These are phyloP conservation scores for Miscanthus lutarioriparius DNA, from an alignment of 176 grass and related monocot species.

Conservation along the genomic window DNA sequence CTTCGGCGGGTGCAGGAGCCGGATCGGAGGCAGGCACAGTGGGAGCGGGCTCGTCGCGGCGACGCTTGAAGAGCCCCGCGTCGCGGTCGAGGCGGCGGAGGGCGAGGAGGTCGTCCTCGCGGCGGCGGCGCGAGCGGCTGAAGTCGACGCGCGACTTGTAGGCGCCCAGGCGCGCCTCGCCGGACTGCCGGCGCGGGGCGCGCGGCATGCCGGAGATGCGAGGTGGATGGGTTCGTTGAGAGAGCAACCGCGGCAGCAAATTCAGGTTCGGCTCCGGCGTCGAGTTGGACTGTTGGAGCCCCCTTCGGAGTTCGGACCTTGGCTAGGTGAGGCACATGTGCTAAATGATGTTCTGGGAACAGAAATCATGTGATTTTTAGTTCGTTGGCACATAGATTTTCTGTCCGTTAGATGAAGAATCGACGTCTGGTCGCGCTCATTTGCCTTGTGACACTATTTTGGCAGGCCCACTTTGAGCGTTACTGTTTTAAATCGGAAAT, in stretches of 20 bases:
- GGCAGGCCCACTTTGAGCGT: too few relatives aligned
- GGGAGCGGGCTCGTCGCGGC: constrained; percentile 44
- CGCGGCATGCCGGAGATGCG: constrained; percentile 29
- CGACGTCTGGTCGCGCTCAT: too few relatives aligned
- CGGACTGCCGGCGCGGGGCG: constrained; percentile 34
- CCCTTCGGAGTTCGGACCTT: too few relatives aligned
- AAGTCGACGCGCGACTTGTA: constrained; percentile 71
- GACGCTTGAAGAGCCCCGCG: constrained; percentile 68
- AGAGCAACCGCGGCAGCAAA: neutral
- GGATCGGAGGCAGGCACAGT: neutral
- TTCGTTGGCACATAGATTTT: too few relatives aligned
- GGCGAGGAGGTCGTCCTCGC: constrained; percentile 61
- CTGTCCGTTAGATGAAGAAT: too few relatives aligned
- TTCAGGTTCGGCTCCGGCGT: too few relatives aligned
- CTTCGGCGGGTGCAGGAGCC: neutral
- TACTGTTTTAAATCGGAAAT: too few relatives aligned
- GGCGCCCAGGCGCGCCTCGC: constrained; percentile 45
- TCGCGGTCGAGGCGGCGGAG: constrained; percentile 66
- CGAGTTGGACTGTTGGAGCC: too few relatives aligned
- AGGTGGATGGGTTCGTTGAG: neutral
- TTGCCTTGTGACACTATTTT: too few relatives aligned
- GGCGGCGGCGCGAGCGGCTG: constrained; percentile 47
- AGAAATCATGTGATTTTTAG: too few relatives aligned
- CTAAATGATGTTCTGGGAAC: too few relatives aligned
- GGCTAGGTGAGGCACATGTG: too few relatives aligned